phyloP scores from a whole-genome alignment of 2,329 filamentous ascomycete species.

The Pseudocercospora musae region DNA sequence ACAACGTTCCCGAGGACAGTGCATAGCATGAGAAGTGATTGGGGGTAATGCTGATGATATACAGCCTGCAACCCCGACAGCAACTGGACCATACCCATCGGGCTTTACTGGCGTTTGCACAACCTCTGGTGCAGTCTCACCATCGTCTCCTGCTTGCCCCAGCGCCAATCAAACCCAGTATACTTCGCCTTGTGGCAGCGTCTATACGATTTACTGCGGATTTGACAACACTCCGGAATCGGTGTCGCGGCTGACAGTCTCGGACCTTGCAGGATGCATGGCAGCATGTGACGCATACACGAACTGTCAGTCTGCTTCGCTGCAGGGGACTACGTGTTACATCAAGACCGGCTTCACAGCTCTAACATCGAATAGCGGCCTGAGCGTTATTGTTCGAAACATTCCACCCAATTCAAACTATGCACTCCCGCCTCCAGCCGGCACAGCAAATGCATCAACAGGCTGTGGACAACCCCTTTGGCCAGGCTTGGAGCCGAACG shows the following conservation, averaged over 20 bases:
- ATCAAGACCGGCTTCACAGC: conserved; percentile 19
- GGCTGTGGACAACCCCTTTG: conserved; percentile 27
- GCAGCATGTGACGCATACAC: conserved; percentile 12
- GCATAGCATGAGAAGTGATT: not conserved
- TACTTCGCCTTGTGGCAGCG: conserved; percentile 15
- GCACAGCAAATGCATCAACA: conserved; percentile 17
- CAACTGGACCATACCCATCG: not conserved
- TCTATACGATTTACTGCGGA: conserved; percentile 22
- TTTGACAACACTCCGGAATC: conserved; percentile 12
- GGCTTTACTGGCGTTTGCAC: not conserved
- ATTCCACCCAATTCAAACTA: conserved; percentile 23
- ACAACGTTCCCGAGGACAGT: not conserved
- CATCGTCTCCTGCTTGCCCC: conserved; percentile 2
- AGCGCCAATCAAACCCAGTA: conserved; percentile 10
- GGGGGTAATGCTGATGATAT: not conserved
- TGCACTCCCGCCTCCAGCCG: conserved; percentile 9
- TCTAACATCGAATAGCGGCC: not conserved
- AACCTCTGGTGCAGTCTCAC: not conserved
- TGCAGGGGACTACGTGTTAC: conserved; percentile 20
- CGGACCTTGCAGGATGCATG: conserved; percentile 18
- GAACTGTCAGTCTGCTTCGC: conserved; percentile 14
- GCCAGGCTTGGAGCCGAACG: conserved; percentile 18
- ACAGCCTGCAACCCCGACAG: not conserved
- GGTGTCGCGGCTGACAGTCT: not conserved
- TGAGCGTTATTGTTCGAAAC: not conserved